phyloP scores from a whole-genome alignment of 2,329 filamentous ascomycete genomes.

The Aureobasidium sp. region DNA sequence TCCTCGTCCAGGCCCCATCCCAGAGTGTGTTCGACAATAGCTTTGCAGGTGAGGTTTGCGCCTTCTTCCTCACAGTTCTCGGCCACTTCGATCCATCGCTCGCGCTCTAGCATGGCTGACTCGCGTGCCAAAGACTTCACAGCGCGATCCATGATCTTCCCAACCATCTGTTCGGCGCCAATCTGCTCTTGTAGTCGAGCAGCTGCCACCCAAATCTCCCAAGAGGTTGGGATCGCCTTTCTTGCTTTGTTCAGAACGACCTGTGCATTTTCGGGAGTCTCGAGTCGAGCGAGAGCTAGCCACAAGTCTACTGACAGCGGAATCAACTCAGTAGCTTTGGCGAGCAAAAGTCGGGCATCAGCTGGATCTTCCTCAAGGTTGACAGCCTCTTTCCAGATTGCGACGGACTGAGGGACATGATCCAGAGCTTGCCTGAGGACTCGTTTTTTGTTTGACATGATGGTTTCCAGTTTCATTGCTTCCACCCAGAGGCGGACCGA shows the following conservation, averaged over 20 bases:
- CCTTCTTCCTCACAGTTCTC: conserved; percentile 93
- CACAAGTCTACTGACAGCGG: conserved; percentile 90
- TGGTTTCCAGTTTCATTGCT: conserved; percentile 85
- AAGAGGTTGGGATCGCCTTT: conserved; percentile 84
- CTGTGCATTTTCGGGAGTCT: conserved; percentile 85
- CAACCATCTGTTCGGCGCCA: conserved; percentile 66
- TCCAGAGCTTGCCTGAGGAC: conserved; percentile 88
- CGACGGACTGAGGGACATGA: conserved; percentile 87
- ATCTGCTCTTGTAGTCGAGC: conserved; percentile 85
- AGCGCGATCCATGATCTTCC: conserved; percentile 88
- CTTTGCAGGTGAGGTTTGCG: conserved; percentile 74
- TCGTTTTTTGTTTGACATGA: conserved; percentile 78
- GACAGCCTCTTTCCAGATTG: conserved; percentile 96
- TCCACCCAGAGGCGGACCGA: conserved; percentile 91
- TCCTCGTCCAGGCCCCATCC: conserved; percentile 93
- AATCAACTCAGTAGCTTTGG: conserved; percentile 92
- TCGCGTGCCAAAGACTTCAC: conserved; percentile 83
- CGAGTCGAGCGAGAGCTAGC: conserved; percentile 85
- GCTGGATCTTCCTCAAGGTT: conserved; percentile 87
- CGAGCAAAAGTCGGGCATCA: conserved; percentile 80
- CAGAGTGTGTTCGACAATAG: conserved; percentile 86
- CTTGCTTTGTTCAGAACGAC: conserved; percentile 92
- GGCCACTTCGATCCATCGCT: conserved; percentile 93
- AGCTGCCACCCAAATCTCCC: conserved; percentile 96
- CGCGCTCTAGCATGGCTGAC: conserved; percentile 91